phyloP scores from a whole-genome alignment of 805 yeast species.

The Hanseniaspora valbyensis region DNA sequence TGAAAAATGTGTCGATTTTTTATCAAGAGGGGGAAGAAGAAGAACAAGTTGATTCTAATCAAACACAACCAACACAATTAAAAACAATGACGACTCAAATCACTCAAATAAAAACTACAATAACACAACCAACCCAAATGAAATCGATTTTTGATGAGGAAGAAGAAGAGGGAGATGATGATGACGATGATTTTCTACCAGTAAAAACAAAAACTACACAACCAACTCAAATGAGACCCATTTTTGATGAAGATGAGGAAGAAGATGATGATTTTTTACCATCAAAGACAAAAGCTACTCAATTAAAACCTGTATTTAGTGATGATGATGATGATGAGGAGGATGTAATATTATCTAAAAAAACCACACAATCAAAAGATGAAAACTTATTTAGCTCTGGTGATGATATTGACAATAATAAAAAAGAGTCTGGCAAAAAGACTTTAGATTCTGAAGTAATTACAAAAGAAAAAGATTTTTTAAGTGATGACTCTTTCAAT shows the following conservation, averaged over 20 bases:
- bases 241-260: not conserved
- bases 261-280: not conserved
- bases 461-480: not conserved
- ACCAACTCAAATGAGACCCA: not conserved
- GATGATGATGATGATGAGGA: not conserved
- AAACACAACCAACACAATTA: not conserved
- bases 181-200: not conserved
- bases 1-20: not conserved
- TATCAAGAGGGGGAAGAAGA: too few relatives aligned
- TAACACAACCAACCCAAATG: conserved; percentile 3
- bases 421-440: not conserved
- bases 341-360: too few relatives aligned
- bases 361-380: not conserved
- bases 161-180: not conserved
- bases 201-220: not conserved
- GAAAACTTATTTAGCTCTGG: not conserved
- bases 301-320: not conserved
- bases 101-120: not conserved
- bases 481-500: not conserved
- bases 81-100: not conserved
- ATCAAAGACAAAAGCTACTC: not conserved
- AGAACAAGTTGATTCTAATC: too few relatives aligned
- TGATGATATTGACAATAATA: not conserved
- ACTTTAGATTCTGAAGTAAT: not conserved
- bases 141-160: not conserved